These are phyloP conservation scores for Acanthochlamys bracteata DNA, from an alignment of 106 monocot species.

Conservation along the genomic window DNA sequence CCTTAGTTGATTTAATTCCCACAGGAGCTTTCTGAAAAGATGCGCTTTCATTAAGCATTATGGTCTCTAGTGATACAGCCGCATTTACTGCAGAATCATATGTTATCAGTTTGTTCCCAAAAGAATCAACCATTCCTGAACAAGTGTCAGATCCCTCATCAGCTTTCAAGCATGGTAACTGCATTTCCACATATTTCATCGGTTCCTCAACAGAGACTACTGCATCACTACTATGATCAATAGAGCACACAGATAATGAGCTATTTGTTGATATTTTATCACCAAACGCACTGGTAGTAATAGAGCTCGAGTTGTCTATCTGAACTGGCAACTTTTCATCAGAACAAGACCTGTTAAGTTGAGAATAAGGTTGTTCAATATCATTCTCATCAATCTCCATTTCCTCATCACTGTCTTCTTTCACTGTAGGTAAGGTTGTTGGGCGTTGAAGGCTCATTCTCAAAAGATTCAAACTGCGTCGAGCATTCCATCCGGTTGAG, in stretches of 20 bases:
- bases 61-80: background rate
- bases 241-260: background rate
- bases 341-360: conserved; percentile 6
- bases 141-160: background rate
- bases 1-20: background rate
- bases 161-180: background rate
- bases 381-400: conserved; percentile 93
- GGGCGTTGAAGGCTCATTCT: conserved; percentile 68
- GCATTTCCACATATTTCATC: background rate
- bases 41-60: background rate
- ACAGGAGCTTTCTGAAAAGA: background rate
- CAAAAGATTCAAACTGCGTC: conserved; percentile 74
- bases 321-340: conserved; percentile 5
- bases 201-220: background rate
- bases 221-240: background rate
- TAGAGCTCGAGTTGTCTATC: background rate
- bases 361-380: conserved; percentile 38
- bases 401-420: conserved; percentile 85
- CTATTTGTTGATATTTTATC: background rate
- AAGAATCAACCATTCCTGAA: background rate
- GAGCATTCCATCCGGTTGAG: conserved; percentile 86
- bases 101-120: background rate
- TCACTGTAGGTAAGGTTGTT: conserved; percentile 30
- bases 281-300: background rate
- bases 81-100: background rate